Evolutionary conservation across 75 land plant genomes (phyloP).

Genomic region (Pinus taeda): DNA sequence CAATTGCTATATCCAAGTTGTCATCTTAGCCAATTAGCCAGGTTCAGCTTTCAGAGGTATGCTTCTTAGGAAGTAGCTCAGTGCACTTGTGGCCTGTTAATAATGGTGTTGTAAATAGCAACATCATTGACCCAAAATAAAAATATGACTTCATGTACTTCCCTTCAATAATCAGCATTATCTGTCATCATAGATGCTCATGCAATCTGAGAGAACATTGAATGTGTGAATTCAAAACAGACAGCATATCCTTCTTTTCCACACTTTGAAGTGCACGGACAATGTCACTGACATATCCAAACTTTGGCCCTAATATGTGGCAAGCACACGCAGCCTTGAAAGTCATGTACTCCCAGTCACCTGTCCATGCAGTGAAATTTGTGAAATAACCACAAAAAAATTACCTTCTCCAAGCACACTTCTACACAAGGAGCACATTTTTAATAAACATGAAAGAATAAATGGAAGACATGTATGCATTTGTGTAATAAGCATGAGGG

Average conservation of each 20-base stretch:
- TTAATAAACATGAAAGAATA: background rate
- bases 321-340: constrained; percentile 7
- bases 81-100: no score
- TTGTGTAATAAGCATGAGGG: background rate
- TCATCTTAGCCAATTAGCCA: no score
- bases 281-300: constrained; percentile 10
- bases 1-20: no score
- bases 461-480: background rate
- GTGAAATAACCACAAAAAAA: background rate
- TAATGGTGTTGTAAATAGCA: no score
- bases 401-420: background rate
- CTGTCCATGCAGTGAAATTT: background rate
- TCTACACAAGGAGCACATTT: background rate
- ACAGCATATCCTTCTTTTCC: constrained; percentile 7
- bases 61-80: no score
- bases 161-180: no score
- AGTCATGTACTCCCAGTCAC: constrained; percentile 1
- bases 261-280: background rate
- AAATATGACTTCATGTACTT: no score
- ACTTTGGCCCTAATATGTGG: constrained; percentile 8
- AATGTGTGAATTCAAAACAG: background rate
- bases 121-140: no score
- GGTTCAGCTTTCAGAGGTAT: no score
- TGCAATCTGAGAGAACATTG: constrained; percentile 1
- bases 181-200: background rate